Evolutionary conservation across 176 grass and related monocot genomes (phyloP).

Genomic region (barley (Hordeum vulgare)): MorexV3_pseudomolecules_assembly NC_058524.1:34308844-34309343

Average conservation of each 20-base stretch:
- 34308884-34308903: background rate
- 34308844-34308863: background rate
- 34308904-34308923: background rate
- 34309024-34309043: background rate
- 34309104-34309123: background rate
- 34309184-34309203: background rate
- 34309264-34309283: slow-evolving; percentile 79
- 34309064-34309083: background rate
- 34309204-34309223: slow-evolving; percentile 21
- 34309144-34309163: background rate
- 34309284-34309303: slow-evolving; percentile 73
- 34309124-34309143: background rate
- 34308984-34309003: background rate
- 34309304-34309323: slow-evolving; percentile 78
- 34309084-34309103: background rate
- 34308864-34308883: background rate
- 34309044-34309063: background rate
- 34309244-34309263: slow-evolving; percentile 60
- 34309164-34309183: background rate
- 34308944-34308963: background rate
- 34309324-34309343: slow-evolving; percentile 68
- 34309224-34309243: slow-evolving; percentile 41
- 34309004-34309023: background rate
- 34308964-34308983: background rate
- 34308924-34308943: background rate